These are phyloP conservation scores for Saccharomycopsis guyanensis DNA, from an alignment of 805 yeast genomes.

Conservation along the genomic window DNA sequence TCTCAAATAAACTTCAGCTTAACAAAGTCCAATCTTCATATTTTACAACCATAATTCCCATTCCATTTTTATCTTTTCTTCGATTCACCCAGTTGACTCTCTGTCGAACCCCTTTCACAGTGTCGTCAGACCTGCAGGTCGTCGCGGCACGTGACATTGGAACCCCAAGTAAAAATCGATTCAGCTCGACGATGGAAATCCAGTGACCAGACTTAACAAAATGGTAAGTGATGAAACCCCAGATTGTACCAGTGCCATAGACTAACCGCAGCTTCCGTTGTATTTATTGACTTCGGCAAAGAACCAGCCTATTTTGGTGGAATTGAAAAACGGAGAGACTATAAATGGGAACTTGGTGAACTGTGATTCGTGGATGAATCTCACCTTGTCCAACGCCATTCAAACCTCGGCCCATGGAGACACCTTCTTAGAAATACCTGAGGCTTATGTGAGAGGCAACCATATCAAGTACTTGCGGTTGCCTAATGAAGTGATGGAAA, in stretches of 20 bases:
- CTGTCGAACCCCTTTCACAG: too few relatives aligned
- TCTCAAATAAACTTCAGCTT: too few relatives aligned
- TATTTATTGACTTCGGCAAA: slow-evolving; percentile 86
- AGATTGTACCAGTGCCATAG: too few relatives aligned
- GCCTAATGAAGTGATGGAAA: slow-evolving; percentile 70
- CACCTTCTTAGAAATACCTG: slow-evolving; percentile 54
- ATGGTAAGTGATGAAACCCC: neutral
- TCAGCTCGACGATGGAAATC: too few relatives aligned
- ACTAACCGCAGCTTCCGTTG: slow-evolving; percentile 63
- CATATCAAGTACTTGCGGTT: slow-evolving; percentile 73
- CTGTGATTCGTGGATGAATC: slow-evolving; percentile 95
- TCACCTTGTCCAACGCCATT: slow-evolving; percentile 70
- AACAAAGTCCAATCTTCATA: too few relatives aligned
- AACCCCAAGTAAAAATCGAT: too few relatives aligned
- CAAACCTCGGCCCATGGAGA: slow-evolving; percentile 59
- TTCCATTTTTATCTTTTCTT: too few relatives aligned
- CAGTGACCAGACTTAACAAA: too few relatives aligned
- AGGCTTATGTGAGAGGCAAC: slow-evolving; percentile 76
- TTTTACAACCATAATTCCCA: too few relatives aligned
- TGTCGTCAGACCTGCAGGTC: too few relatives aligned
- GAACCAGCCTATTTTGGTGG: slow-evolving; percentile 80
- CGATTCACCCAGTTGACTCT: too few relatives aligned
- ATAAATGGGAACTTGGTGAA: slow-evolving; percentile 75
- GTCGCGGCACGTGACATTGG: too few relatives aligned
- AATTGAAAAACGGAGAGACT: slow-evolving; percentile 86